Evolutionary conservation across 2,329 filamentous ascomycete genomes (phyloP).

Genomic region (Alternaria triticimaculans): DNA sequence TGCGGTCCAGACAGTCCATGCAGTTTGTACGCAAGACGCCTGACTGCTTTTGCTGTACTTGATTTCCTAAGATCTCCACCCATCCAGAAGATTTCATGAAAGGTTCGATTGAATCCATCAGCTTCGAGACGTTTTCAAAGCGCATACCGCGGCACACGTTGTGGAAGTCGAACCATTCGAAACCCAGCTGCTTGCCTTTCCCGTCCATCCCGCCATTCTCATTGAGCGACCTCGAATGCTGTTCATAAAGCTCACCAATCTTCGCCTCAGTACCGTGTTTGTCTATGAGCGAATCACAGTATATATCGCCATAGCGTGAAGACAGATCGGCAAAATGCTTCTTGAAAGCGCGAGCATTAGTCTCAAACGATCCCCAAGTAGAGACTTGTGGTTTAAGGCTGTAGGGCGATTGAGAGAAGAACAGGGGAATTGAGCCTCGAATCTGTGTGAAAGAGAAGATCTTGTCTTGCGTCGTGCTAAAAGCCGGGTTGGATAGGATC

Average conservation of each 20-base stretch:
- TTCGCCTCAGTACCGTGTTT: slow-evolving; percentile 82
- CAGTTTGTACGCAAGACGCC: slow-evolving; percentile 94
- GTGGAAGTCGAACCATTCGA: slow-evolving; percentile 99
- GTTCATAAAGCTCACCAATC: slow-evolving; percentile 79
- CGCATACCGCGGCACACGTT: slow-evolving; percentile 93
- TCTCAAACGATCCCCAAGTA: slow-evolving; percentile 78
- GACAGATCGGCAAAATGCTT: slow-evolving; percentile 77
- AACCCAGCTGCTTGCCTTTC: slow-evolving; percentile 61
- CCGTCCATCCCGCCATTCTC: slow-evolving; percentile 60
- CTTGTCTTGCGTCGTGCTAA: slow-evolving; percentile 64
- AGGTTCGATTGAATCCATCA: slow-evolving; percentile 73
- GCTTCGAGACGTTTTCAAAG: slow-evolving; percentile 88
- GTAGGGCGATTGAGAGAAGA: slow-evolving; percentile 94
- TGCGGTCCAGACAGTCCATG: slow-evolving; percentile 97
- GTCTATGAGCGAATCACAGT: slow-evolving; percentile 85
- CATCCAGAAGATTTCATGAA: slow-evolving; percentile 76
- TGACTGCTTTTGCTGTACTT: slow-evolving; percentile 61
- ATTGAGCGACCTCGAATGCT: slow-evolving; percentile 71
- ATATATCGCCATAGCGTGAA: slow-evolving; percentile 75
- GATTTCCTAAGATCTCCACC: slow-evolving; percentile 63
- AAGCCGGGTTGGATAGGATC: slow-evolving; percentile 75
- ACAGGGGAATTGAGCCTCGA: slow-evolving; percentile 89
- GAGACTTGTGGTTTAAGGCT: slow-evolving; percentile 87
- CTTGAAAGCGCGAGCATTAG: slow-evolving; percentile 79
- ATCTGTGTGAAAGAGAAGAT: slow-evolving; percentile 86